Base-by-base conservation (phyloP, 2,329 filamentous ascomycete species). In the Diaporthe sp. region DNA sequence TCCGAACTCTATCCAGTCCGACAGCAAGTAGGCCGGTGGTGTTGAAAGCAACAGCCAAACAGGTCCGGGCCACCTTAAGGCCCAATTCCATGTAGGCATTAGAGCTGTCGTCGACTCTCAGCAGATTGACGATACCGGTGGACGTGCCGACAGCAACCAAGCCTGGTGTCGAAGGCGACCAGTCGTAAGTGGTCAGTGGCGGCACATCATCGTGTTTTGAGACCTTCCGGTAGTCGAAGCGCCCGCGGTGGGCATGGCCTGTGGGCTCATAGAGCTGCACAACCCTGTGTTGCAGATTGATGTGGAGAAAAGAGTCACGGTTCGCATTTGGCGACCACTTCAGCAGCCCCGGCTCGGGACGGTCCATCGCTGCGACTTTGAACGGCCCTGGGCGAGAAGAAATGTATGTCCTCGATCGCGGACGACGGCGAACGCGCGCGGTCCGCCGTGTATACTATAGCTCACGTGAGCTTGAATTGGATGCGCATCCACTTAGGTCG, bases 11-110 rank as follows among this genome's bases (percentile, higher is more conserved):
- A 80, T 97, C 95, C 71, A 97, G 87, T 1, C 94, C 95, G 39
- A 95, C 94, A 13, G 94, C 95, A 71, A 97, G 86, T 74, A 94
- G 87, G 25, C 93, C 93, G 7, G 87, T 88, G 4, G 90, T 92
- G 80, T 92, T 96, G 84, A 97, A 95, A 4, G 94, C 92, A 55
- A 97, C 94, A 0, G 94, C 94, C 80, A 96, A 95, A 80, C 94
- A 96, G 58, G 93, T 93, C 60, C 95, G 90, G 72, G 94, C 91
- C 82, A 95, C 91, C 82, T 94, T 95, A 62, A 95, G 89, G 28
- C 91, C 90, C 76, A 95, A 91, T 68, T 93, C 91, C 67, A 91
- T 82, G 78, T 90, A 90, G 46, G 88, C 90, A 80, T 90, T 95
- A 71, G 89, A 92, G 78, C 91, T 90, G 79, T 94, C 92, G 80